Base-by-base conservation (phyloP, 164 flowering plant genomes). In the Taxillus chinensis region DNA sequence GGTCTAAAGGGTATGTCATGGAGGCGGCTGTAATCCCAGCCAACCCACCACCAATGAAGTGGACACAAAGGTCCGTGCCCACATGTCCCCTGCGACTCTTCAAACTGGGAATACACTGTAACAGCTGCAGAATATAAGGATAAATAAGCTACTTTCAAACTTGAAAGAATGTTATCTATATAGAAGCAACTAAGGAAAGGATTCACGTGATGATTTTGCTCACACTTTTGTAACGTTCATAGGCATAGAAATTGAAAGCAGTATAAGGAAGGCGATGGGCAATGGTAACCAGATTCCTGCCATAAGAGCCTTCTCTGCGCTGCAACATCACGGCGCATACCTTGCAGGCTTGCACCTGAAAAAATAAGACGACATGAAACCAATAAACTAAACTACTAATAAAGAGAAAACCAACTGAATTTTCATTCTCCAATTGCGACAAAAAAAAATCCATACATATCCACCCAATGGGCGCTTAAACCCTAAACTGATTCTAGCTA, bases 201-300 rank as follows among this genome's bases (percentile, higher is more conserved):
- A 55, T 16, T 13, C 57, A 65, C 45, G 50, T 57, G 50, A 46
- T 12, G 9, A 61, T 15, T 53, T 55, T 46, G 74, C 87, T 54
- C 0, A 89, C 96, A 70, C 68, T 78, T 66, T 85, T 89, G 76
- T 84, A 89, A 12, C 75, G 84, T 60, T 89, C 92, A 71, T 82
- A 89, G 45, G 89, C 70, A 71, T 86, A 89, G 66, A 89, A 89
- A 67, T 77, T 89, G 69, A 89, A 79, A 37, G 96, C 64, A 56
- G 96, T 81, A 75, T 89, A 89, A 40, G 96, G 96, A 70, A 89
- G 90, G n/a, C 96, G 92, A 72, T 89, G 96, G 46, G 82, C 87
- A 62, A 89, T 77, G 0, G 96, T 89, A 55, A 89, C 92, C 73
- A 89, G 60, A 72, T 89, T 89, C 96, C 39, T 71, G 78, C 86